A percentile compares a stretch with the other conserved stretches of the same genome.
These are phyloP conservation scores for Hygrophila difformis DNA, from an alignment of 257 asterid genomes.

Conservation along the genomic window DNA sequence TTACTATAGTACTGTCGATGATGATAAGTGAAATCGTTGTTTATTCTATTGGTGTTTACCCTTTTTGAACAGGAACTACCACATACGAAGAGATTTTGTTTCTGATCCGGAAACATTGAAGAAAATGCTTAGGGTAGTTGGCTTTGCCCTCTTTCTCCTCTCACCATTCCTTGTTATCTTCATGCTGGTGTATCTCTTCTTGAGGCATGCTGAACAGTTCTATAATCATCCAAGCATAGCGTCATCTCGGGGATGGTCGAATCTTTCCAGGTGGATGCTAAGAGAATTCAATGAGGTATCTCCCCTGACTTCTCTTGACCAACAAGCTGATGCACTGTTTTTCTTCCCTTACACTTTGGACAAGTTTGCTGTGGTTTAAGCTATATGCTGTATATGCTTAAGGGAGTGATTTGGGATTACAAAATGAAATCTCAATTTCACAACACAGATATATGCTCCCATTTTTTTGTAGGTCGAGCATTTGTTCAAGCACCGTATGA, in stretches of 20 bases:
- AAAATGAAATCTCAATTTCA: too few species aligned
- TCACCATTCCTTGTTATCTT: slow-evolving; percentile 94
- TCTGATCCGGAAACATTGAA: slow-evolving; percentile 68
- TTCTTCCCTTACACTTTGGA: not conserved
- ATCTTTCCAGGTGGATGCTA: slow-evolving; percentile 91
- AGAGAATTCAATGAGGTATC: slow-evolving; percentile 97
- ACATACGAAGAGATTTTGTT: slow-evolving; percentile 71
- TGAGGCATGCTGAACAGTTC: slow-evolving; percentile 96
- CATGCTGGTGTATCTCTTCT: slow-evolving; percentile 93
- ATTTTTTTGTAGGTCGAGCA: slow-evolving; percentile 99
- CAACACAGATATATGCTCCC: too few species aligned
- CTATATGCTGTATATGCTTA: too few species aligned
- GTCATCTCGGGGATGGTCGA: slow-evolving; percentile 97
- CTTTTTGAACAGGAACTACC: slow-evolving; percentile 90
- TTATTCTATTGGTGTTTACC: too few species aligned
- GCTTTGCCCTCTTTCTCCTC: slow-evolving; percentile 66
- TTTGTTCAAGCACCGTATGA: slow-evolving; percentile 89
- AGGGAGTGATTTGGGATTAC: too few species aligned
- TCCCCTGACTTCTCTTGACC: slow-evolving; percentile 6
- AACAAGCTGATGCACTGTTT: too few species aligned
- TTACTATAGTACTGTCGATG: too few species aligned
- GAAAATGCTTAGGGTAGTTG: slow-evolving; percentile 90
- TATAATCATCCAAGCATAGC: slow-evolving; percentile 95
- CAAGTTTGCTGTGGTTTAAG: too few species aligned
- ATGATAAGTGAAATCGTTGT: too few species aligned